Evolutionary conservation across 331 rosid genomes (phyloP), one percentile per base, ranked within the genome.

Genomic region (Arachis monticola): DNA sequence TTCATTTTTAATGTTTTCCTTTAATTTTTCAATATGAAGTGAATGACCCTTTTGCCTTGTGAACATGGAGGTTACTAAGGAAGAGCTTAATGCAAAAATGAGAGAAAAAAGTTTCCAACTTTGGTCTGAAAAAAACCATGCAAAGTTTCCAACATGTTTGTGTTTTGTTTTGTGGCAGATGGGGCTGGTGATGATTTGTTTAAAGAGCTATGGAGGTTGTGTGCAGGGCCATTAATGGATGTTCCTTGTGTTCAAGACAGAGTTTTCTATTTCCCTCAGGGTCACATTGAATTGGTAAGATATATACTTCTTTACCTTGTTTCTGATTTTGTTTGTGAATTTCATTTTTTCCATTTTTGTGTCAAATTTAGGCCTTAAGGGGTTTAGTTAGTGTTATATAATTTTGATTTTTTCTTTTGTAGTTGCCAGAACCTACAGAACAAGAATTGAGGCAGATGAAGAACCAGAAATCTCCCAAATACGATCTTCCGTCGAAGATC

Each of bases 211-310:
- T 93, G 98, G 98, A 91, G 85, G 81, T 69, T 87, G 10, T 93
- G 97, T 52, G 97, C 98, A 32, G 97, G 98, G 22, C 96, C 98
- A 65, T 67, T 93, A 85, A 93, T 88, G 64, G 94, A 91, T 81
- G 90, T 93, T 77, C 98, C 96, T 61, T 57, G 56, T 10, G 22
- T 35, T 22, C 81, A 82, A 67, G 94, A 88, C 78, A 87, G 77
- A 77, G 97, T 89, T 35, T 89, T 84, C 84, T 93, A 93, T 78
- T 93, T 91, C 60, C 94, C 97, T 52, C 98, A 93, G 75, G 98
- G 98, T 78, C 98, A 93, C 63, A 87, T 93, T 89, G 40, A 35
- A 35, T 35, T 35, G 40, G 40, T 91, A 77, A 45, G 72, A 22
- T 66, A 35, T 66, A 8, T 11, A 27, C 30, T 27, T 27, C 30